Conservation (phyloP, 345 rosid species). For the Salix arbutifolia region DNA sequence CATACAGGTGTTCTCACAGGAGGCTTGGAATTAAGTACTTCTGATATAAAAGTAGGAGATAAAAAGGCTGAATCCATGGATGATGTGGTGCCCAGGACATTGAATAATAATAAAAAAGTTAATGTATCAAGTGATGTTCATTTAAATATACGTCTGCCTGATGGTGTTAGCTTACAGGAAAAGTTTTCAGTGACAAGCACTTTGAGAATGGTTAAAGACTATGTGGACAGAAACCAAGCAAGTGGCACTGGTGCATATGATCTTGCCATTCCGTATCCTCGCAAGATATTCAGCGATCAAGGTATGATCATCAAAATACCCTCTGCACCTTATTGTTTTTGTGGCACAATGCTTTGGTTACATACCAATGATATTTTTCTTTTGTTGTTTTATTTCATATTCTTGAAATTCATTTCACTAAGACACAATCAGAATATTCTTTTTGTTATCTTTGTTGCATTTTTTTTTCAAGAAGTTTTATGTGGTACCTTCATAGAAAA, state of each 20-base stretch:
- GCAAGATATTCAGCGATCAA: conserved; percentile 70
- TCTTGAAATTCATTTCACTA: neutral
- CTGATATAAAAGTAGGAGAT: conserved; percentile 19
- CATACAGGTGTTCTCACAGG: conserved; percentile 16
- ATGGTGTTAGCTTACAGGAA: conserved; percentile 61
- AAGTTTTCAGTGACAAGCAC: conserved; percentile 56
- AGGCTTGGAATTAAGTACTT: conserved; percentile 7
- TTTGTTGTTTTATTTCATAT: neutral
- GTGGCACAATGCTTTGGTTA: neutral
- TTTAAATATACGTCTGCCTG: conserved; percentile 69
- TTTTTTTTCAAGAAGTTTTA: neutral
- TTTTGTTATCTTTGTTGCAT: neutral
- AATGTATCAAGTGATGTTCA: conserved; percentile 49
- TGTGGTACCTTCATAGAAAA: neutral
- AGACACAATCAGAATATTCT: neutral
- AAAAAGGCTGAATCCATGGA: conserved; percentile 22
- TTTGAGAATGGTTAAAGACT: conserved; percentile 64
- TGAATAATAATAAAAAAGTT: conserved; percentile 9
- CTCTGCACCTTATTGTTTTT: neutral
- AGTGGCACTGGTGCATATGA: conserved; percentile 47
- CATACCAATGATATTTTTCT: neutral
- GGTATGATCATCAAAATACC: conserved; percentile 41
- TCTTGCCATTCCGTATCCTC: conserved; percentile 87
- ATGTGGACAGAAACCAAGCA: conserved; percentile 57
- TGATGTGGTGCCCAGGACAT: conserved; percentile 17